Evolutionary conservation across 2,329 filamentous ascomycete genomes (phyloP), one percentile per base, ranked within the genome.

Genomic region (Plectosphaerella plurivora): DNA sequence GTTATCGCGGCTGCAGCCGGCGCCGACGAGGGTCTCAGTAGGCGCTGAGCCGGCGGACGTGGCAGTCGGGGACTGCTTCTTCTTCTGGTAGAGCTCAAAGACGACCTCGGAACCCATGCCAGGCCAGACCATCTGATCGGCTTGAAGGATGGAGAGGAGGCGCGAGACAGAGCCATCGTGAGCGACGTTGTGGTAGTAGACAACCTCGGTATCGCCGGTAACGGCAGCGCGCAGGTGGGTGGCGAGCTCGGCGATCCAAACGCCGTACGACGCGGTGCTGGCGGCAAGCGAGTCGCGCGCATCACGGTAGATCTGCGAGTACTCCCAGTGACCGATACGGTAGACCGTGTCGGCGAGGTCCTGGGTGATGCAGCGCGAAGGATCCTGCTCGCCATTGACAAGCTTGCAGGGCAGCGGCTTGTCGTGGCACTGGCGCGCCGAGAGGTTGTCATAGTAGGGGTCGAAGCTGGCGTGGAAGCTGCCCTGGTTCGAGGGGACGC

Each of bases 371-470:
- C 89, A 93, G 0, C 71, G 16, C 9, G 37, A 45, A 15, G 37
- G 22, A 22, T 46, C 44, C 20, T 46, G 20, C 11, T 28, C 20
- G 22, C 44, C 44, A 20, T 46, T 68, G 16, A 75, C 68, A 7
- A 78, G 66, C 56, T 79, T 82, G 70, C 89, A 93, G 0, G 89
- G 89, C 0, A 92, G 72, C 0, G 87, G 81, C 61, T 87, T 89
- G 16, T 68, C 72, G 63, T 94, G 89, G 65, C 89, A 94, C 63
- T 91, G 86, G 0, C 89, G 79, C 0, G 89, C 86, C 0, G 88
- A 91, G 1, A 94, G 77, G 62, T 91, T 94, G 65, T 94, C 90
- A 61, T 86, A 94, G 71, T 94, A 94, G 67, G 91, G 89, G 63
- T 94, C 90, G 60, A 88, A 86, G 50, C 79, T 85, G 41, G 69